Evolutionary conservation across 371 early-diverging fungal species (phyloP).

Genomic region (Dinochytrium kinnereticum): DNA sequence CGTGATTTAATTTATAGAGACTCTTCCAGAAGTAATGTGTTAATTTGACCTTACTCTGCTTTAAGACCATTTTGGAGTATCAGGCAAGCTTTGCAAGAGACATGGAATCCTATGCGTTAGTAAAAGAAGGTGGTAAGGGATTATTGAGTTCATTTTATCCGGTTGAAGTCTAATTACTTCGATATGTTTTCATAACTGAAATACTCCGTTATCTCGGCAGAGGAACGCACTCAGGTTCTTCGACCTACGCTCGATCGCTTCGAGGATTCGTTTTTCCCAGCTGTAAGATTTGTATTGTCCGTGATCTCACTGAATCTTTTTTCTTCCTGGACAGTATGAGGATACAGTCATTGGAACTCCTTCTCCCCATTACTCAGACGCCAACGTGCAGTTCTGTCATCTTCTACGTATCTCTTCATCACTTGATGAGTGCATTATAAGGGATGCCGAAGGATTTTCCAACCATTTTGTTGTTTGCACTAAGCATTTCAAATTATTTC

Average conservation of each 20-base stretch:
- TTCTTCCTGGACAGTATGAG: too few species aligned
- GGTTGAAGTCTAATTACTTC: too few species aligned
- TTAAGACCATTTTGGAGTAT: not conserved
- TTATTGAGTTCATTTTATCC: too few species aligned
- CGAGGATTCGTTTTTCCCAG: not conserved
- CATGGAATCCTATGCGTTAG: too few species aligned
- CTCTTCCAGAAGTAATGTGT: too few species aligned
- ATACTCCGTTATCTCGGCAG: not conserved
- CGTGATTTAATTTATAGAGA: not conserved
- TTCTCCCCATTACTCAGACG: slow-evolving; percentile 20
- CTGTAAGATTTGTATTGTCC: not conserved
- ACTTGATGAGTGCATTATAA: slow-evolving; percentile 21
- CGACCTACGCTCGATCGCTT: not conserved
- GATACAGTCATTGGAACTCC: slow-evolving; percentile 32
- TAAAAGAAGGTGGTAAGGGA: too few species aligned
- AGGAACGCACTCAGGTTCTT: not conserved
- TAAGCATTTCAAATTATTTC: slow-evolving; percentile 42
- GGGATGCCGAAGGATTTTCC: slow-evolving; percentile 20
- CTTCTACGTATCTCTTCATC: slow-evolving; percentile 20
- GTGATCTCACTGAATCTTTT: too few species aligned
- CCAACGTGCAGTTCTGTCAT: slow-evolving; percentile 46
- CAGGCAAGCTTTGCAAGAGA: not conserved
- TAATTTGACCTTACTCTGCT: too few species aligned
- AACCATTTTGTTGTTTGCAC: slow-evolving; percentile 49
- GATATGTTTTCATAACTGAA: not conserved